phyloP scores from a whole-genome alignment of 805 yeast species.

The Spathaspora boniae region DNA sequence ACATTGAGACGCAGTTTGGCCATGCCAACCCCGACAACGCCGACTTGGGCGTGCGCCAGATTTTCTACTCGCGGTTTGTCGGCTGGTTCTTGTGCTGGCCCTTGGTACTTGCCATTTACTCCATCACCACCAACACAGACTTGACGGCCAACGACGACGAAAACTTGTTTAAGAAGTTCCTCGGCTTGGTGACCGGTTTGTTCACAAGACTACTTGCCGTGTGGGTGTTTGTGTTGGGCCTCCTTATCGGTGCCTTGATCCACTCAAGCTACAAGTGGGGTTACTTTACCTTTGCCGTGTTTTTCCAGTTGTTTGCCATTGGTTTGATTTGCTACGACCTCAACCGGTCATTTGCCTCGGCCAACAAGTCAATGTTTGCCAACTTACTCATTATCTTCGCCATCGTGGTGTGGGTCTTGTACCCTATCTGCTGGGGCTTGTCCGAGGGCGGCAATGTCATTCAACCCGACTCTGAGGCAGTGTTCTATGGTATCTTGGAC shows the following conservation, averaged over 20 bases:
- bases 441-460: conserved; percentile 63
- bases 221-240: conserved; percentile 49
- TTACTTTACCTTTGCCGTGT: conserved; percentile 54
- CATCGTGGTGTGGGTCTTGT: conserved; percentile 44
- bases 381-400: conserved; percentile 25
- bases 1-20: conserved; percentile 43
- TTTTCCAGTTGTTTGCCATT: conserved; percentile 40
- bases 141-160: conserved; percentile 16
- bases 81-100: conserved; percentile 61
- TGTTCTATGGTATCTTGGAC: conserved; percentile 59
- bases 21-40: conserved; percentile 38
- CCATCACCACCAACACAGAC: conserved; percentile 26
- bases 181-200: conserved; percentile 32
- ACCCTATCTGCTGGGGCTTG: conserved; percentile 49
- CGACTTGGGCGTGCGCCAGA: conserved; percentile 41
- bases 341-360: conserved; percentile 5
- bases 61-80: conserved; percentile 53
- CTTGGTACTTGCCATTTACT: conserved; percentile 29
- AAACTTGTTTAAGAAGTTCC: conserved; percentile 25
- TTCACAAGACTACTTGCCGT: conserved; percentile 41
- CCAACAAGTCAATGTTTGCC: not conserved
- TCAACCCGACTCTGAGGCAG: conserved; percentile 56
- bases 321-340: conserved; percentile 20
- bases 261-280: conserved; percentile 65
- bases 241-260: conserved; percentile 56